phyloP scores from a whole-genome alignment of 2,329 filamentous ascomycete genomes.

The Arachnomyces sp. region DNA sequence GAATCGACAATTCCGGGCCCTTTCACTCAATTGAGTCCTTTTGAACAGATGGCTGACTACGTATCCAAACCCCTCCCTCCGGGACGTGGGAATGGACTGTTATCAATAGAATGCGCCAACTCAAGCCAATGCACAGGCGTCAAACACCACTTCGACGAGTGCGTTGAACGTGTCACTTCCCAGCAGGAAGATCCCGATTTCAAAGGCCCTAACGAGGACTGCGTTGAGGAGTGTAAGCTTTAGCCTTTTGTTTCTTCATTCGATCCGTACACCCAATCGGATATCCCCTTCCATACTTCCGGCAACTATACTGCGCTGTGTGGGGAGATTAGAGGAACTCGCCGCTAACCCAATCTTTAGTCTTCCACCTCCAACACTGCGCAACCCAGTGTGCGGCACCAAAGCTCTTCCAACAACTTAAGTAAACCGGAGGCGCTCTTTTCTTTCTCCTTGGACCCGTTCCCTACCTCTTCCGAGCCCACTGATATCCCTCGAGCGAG shows the following conservation, averaged over 20 bases:
- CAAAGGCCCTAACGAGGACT: constrained; percentile 79
- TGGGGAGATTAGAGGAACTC: neutral
- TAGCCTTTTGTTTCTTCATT: neutral
- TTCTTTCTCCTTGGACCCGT: neutral
- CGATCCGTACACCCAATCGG: no score
- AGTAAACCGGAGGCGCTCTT: constrained; percentile 56
- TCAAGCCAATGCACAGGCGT: constrained; percentile 74
- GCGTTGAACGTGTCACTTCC: constrained; percentile 81
- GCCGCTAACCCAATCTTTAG: constrained; percentile 40
- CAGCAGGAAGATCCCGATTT: constrained; percentile 61
- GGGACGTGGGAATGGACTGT: neutral
- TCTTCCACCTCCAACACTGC: constrained; percentile 98
- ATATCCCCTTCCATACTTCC: no score
- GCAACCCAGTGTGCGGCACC: constrained; percentile 86
- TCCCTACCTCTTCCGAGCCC: no score
- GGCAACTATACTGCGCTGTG: no score
- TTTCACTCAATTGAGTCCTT: neutral
- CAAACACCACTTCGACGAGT: constrained; percentile 99
- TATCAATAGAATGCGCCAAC: constrained; percentile 70
- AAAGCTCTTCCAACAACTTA: constrained; percentile 88
- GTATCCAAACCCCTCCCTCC: constrained; percentile 1
- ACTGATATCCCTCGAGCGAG: no score
- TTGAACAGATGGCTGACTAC: constrained; percentile 3
- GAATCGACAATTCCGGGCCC: neutral
- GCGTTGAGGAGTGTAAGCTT: constrained; percentile 94